Base-by-base conservation (phyloP, 306 rosid genomes). In the Styphnolobium japonicum region DNA sequence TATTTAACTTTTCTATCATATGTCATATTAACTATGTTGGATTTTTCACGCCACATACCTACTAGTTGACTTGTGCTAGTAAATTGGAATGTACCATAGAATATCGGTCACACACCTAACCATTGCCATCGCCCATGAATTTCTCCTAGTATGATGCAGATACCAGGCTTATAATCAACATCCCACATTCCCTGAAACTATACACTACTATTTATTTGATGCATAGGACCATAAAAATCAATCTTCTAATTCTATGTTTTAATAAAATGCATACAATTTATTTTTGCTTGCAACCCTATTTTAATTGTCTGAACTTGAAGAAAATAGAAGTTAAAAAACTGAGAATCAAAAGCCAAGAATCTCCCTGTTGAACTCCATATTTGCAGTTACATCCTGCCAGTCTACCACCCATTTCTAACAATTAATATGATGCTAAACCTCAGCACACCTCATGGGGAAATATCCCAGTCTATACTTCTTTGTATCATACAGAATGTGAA, bases 401-500 rank as follows among this genome's bases (percentile, higher is more conserved):
- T 5, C 58, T 18, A 45, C 60, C 40, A 39, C 5, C 12, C 16
- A 5, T 15, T 6, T 56, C 7, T 7, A 70, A 3, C 58, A 33
- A 49, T 10, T 48, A 4, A 72, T 15, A 56, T 39, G 55, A 75
- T 46, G 75, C 80, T 43, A 90, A 78, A 88, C 87, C 62, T 88
- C 89, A 71, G 89, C 88, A 60, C 98, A 93, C n/a, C 64, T 88
- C 89, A 74, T 84, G 10, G 97, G 94, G 7, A 83, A 86, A 82
- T 75, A 93, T 43, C 98, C 98, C 46, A 93, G 63, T 80, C 94
- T 89, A 34, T 90, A 87, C 36, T 83, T 88, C 81, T 91, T 84
- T 22, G 83, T 71, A 67, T 93, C 98, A 78, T 93, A 93, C 27
- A 88, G 53, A 79, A 93, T 81, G 34, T 91, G 92, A 70, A 93